Evolutionary conservation across 2,329 filamentous ascomycete genomes (phyloP).

Genomic region (Colletotrichum sp.): DNA sequence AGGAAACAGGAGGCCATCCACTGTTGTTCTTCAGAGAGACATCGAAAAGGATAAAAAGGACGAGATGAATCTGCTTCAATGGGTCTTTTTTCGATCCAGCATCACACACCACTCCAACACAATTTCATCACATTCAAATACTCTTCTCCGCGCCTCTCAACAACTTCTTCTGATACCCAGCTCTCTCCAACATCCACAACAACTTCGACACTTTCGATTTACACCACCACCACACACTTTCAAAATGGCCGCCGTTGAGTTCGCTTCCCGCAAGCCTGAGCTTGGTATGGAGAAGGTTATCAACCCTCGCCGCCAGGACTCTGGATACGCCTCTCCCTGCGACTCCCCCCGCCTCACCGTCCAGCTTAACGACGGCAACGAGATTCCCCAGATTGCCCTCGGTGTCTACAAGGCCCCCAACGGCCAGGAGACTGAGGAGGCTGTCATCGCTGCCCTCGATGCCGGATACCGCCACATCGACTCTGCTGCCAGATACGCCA

Average conservation of each 20-base stretch:
- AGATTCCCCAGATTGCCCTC: constrained; percentile 46
- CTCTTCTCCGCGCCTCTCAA: background rate
- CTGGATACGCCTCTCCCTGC: constrained; percentile 20
- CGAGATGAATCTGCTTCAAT: constrained; percentile 2
- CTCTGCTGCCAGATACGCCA: constrained; percentile 40
- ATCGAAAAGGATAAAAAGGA: constrained; percentile 20
- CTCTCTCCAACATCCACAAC: background rate
- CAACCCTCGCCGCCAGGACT: constrained; percentile 18
- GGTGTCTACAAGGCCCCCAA: constrained; percentile 64
- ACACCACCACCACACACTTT: background rate
- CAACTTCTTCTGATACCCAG: background rate
- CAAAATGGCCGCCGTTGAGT: constrained; percentile 17
- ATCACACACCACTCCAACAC: background rate
- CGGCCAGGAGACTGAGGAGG: constrained; percentile 39
- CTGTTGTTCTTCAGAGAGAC: background rate
- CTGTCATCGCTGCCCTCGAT: constrained; percentile 42
- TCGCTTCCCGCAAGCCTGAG: constrained; percentile 20
- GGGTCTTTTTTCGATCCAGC: background rate
- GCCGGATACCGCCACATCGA: constrained; percentile 61
- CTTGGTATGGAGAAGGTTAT: constrained; percentile 20
- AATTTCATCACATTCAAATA: background rate
- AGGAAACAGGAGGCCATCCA: constrained; percentile 2
- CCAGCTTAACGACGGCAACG: constrained; percentile 39
- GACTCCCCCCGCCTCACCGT: constrained; percentile 25
- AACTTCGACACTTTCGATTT: background rate